Conservation (phyloP, 192 early-diverging fungal species). For the Geranomyces michiganensis region DNA sequence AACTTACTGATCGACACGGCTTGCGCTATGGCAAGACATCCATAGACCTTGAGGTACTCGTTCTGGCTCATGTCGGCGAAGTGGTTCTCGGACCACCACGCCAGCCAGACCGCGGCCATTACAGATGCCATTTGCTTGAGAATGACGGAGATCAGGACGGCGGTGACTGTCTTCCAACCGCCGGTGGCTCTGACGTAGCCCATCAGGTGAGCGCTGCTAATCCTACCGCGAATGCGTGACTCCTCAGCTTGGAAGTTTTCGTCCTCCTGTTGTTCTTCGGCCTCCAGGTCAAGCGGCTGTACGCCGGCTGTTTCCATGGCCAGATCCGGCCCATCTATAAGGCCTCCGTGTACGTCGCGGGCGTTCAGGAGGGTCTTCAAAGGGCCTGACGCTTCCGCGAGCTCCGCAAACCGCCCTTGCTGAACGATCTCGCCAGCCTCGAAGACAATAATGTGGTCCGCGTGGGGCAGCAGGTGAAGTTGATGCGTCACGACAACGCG, state of each 20-base stretch:
- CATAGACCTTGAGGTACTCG: slow-evolving; percentile 14
- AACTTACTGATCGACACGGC: background rate
- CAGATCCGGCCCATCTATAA: too few species aligned
- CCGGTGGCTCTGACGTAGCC: slow-evolving; percentile 47
- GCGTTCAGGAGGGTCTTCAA: too few species aligned
- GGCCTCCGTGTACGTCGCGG: too few species aligned
- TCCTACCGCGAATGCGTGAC: background rate
- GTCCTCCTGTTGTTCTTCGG: too few species aligned
- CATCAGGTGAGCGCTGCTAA: background rate
- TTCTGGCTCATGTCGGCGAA: too few species aligned
- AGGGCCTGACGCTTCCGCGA: too few species aligned
- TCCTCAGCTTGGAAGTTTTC: background rate
- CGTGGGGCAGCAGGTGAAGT: slow-evolving; percentile 67
- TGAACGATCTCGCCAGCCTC: slow-evolving; percentile 66
- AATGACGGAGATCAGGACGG: background rate
- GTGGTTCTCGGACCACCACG: slow-evolving; percentile 15
- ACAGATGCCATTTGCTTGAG: background rate
- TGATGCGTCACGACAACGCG: slow-evolving; percentile 77
- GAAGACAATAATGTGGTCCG: slow-evolving; percentile 70
- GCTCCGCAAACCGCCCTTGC: slow-evolving; percentile 57
- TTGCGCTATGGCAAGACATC: background rate
- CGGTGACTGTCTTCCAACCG: slow-evolving; percentile 24
- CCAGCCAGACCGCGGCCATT: slow-evolving; percentile 2
- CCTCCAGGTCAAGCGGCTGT: too few species aligned
- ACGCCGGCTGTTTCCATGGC: too few species aligned